Conservation (phyloP, 169 alveolate genomes). For the Cryptosporidium baileyi region DNA sequence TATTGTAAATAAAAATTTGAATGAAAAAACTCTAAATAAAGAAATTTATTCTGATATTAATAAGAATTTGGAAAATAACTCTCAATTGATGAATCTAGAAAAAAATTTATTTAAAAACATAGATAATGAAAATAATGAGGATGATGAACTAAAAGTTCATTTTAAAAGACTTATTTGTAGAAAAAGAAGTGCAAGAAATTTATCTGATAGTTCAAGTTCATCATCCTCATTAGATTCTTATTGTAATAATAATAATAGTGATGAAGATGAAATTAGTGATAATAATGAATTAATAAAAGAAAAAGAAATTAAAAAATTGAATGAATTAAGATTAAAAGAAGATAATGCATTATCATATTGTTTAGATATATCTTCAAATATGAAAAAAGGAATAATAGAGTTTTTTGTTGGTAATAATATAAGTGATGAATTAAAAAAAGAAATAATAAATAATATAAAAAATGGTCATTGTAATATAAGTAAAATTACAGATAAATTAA, state of each 20-base stretch:
- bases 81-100: conserved; percentile 22
- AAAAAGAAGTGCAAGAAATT: conserved; percentile 13
- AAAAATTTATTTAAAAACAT: not conserved
- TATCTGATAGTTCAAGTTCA: conserved; percentile 16
- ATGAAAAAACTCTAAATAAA: no score
- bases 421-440: not conserved
- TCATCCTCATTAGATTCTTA: not conserved
- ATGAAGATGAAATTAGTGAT: not conserved
- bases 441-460: not conserved
- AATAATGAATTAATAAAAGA: not conserved
- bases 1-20: no score
- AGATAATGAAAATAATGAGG: conserved; percentile 7
- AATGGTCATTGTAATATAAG: conserved; percentile 55
- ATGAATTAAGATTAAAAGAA: conserved; percentile 1
- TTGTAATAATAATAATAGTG: not conserved
- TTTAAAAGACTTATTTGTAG: conserved; percentile 31
- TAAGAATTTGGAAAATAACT: no score
- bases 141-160: conserved; percentile 23
- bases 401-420: conserved; percentile 23
- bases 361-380: conserved; percentile 13
- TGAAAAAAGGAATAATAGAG: conserved; percentile 56
- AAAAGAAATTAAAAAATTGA: not conserved
- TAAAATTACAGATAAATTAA: not conserved
- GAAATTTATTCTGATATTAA: no score
- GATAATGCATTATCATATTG: conserved; percentile 35